Evolutionary conservation across 2,329 filamentous ascomycete genomes (phyloP), one percentile per base, ranked within the genome.

Genomic region (Volutella citrinella): DNA sequence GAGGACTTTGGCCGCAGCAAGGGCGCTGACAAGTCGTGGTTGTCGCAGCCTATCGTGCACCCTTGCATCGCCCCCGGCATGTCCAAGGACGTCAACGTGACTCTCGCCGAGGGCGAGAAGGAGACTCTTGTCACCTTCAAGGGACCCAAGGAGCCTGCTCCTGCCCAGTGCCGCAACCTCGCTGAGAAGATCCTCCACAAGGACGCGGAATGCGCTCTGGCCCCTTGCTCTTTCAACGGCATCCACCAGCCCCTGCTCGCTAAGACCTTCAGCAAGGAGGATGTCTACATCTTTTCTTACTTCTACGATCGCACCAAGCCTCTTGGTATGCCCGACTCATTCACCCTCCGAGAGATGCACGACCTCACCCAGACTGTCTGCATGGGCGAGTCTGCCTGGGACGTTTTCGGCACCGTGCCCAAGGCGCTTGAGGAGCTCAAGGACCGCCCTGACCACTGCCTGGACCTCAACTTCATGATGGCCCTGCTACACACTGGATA

Each of bases 211-310:
- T 98, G 93, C 70, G 73, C 74, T 43, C 68, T 97, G 30, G 77
- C 86, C 0, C 93, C 93, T n/a, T 98, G 93, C 71, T 95, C 93
- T 3, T 98, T 98, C 80, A 95, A 95, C 61, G 93, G 93, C 46
- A 81, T 98, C 19, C 87, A 98, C 67, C 93, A 98, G 64, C 93
- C 93, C 9, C 83, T 85, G 15, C 75, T 98, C 29, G 82, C 80
- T 50, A 95, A 95, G 74, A 98, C 93, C 0, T 98, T 98, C 55
- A 71, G 87, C 17, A 77, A 76, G 44, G 91, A 97, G 64, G 90
- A 96, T 54, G 80, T 97, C 23, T 98, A 91, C 68, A 88, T 97
- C 51, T 91, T 98, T 66, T 95, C 87, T 19, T 98, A 95, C 76
- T 98, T 98, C 68, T 96, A 85, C 68, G 93, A 98, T 70, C 90